A percentile compares a stretch with the other conserved stretches of the same genome.
Conservation (phyloP, 305 asterid species). For the Ilex paraguariensis region DNA sequence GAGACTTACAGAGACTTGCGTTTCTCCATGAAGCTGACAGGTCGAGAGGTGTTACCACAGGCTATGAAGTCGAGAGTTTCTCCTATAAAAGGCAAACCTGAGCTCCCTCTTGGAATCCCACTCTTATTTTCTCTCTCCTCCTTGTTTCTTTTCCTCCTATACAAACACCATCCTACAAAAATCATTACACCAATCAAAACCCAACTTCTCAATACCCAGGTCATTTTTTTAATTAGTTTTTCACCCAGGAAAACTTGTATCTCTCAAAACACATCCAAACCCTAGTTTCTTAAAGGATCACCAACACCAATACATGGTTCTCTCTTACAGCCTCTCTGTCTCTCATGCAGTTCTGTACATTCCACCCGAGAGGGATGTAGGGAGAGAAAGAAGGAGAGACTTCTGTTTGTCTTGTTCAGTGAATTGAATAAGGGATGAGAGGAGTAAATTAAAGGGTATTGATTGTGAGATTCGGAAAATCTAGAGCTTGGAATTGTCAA, state of each 20-base stretch:
- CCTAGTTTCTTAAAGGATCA: neutral
- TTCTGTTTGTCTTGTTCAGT: neutral
- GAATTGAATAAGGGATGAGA: too few relatives aligned
- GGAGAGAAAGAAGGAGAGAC: neutral
- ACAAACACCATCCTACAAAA: conserved; percentile 12
- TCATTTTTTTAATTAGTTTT: conserved; percentile 19
- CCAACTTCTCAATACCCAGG: conserved; percentile 23
- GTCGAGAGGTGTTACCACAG: conserved; percentile 69
- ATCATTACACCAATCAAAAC: conserved; percentile 14
- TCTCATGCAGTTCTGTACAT: neutral
- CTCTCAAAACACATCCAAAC: neutral
- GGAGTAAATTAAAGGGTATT: neutral
- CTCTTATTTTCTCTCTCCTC: conserved; percentile 17
- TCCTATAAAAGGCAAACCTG: conserved; percentile 93
- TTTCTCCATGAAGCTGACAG: conserved; percentile 88
- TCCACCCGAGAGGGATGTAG: neutral
- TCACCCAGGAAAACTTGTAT: neutral
- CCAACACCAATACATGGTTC: neutral
- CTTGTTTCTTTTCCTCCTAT: conserved; percentile 10
- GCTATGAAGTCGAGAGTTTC: conserved; percentile 87
- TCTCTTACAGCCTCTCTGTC: neutral
- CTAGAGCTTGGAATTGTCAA: neutral
- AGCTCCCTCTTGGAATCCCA: conserved; percentile 62
- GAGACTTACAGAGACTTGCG: conserved; percentile 74
- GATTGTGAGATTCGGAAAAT: neutral